phyloP scores from a whole-genome alignment of 805 yeast genomes.

The Yamadazyma kitorensis region DNA sequence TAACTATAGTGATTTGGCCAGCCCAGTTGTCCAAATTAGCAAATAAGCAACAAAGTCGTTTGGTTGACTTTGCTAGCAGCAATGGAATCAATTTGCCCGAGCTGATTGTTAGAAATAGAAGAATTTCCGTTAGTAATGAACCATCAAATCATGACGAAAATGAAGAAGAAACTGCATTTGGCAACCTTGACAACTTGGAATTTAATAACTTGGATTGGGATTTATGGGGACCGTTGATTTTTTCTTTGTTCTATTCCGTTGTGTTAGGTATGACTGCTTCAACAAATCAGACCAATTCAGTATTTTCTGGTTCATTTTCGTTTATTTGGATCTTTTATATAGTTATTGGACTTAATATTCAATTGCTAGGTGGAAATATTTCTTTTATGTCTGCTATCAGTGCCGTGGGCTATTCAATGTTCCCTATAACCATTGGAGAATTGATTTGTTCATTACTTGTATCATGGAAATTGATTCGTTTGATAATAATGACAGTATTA shows the following conservation, averaged over 20 bases:
- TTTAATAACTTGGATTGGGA: constrained; percentile 51
- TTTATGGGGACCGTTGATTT: constrained; percentile 70
- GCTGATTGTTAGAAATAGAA: constrained; percentile 26
- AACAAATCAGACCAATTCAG: constrained; percentile 43
- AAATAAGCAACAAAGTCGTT: constrained; percentile 27
- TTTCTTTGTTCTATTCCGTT: constrained; percentile 55
- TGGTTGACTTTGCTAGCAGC: constrained; percentile 32
- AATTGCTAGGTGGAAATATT: constrained; percentile 58
- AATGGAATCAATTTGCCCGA: constrained; percentile 37
- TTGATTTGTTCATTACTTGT: constrained; percentile 45
- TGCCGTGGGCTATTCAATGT: constrained; percentile 67
- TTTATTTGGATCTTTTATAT: constrained; percentile 62
- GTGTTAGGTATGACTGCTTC: constrained; percentile 49
- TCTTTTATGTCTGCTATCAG: constrained; percentile 67
- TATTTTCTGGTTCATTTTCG: constrained; percentile 63
- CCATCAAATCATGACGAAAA: constrained; percentile 23
- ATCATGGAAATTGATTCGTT: constrained; percentile 47
- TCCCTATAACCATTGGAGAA: constrained; percentile 60
- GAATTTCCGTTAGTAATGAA: constrained; percentile 25
- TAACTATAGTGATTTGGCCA: constrained; percentile 44
- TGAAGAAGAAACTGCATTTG: constrained; percentile 28
- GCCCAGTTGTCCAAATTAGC: constrained; percentile 38
- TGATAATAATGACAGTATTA: constrained; percentile 44
- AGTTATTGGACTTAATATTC: constrained; percentile 61
- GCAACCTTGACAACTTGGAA: constrained; percentile 14